Percentiles rank a stretch among this genome's conserved stretches.
These are phyloP conservation scores for Glonium stellatum DNA, from an alignment of 495 filamentous ascomycete genomes.

Conservation along the genomic window DNA sequence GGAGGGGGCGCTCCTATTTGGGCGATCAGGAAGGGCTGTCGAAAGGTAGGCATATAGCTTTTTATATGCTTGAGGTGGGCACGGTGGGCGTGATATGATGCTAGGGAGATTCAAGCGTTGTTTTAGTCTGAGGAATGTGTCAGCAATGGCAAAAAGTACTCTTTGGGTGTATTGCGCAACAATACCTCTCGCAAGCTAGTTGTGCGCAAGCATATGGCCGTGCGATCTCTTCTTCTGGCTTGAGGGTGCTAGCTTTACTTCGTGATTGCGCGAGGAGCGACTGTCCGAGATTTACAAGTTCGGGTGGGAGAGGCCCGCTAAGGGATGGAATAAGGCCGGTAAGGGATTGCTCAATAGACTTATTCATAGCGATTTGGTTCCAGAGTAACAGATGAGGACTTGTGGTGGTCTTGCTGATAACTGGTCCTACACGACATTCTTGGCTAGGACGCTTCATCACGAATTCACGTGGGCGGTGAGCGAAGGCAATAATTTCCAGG, in stretches of 20 bases:
- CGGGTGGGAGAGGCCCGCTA: conserved; percentile 59
- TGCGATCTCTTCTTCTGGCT: conserved; percentile 81
- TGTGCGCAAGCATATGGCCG: conserved; percentile 84
- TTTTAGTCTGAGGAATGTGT: conserved; percentile 55
- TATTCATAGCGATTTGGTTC: conserved; percentile 44
- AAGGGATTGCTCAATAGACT: conserved; percentile 68
- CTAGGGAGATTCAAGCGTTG: conserved; percentile 76
- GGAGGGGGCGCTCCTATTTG: conserved; percentile 12
- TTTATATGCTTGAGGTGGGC: conserved; percentile 74
- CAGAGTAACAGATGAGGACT: too few relatives aligned
- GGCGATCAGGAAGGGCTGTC: conserved; percentile 51
- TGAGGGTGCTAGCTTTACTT: conserved; percentile 67
- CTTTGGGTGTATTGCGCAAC: not conserved
- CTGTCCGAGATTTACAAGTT: conserved; percentile 67
- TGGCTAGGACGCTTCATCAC: not conserved
- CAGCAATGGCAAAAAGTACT: not conserved
- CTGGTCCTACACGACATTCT: too few relatives aligned
- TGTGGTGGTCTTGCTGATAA: too few relatives aligned
- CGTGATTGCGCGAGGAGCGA: conserved; percentile 85
- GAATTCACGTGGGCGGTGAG: not conserved
- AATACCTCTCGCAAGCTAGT: conserved; percentile 78
- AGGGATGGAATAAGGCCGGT: conserved; percentile 72
- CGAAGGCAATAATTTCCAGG: not conserved
- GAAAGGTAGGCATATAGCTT: conserved; percentile 77
- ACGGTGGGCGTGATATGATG: conserved; percentile 73